A percentile compares a stretch with the other conserved stretches of the same genome.
Evolutionary conservation across 2,329 filamentous ascomycete genomes (phyloP).

Genomic region (Escovopsis weberi): DNA sequence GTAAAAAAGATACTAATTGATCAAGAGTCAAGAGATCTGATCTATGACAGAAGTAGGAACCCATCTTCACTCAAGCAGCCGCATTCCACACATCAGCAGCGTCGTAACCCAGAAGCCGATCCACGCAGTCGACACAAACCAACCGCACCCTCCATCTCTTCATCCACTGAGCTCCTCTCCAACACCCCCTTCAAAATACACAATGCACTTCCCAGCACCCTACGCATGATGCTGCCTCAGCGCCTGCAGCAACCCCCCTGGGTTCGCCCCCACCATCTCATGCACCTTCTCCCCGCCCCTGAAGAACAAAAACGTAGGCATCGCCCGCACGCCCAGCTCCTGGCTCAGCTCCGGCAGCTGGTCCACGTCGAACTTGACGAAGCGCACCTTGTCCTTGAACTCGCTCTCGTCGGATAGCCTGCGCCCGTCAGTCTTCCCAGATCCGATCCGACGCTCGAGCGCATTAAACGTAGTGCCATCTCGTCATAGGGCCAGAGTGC

Average conservation of each 20-base stretch:
- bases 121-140: too few species aligned
- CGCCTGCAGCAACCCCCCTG: slow-evolving; percentile 36
- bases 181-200: too few species aligned
- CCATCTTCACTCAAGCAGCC: too few species aligned
- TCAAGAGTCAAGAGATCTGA: too few species aligned
- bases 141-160: too few species aligned
- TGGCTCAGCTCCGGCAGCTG: slow-evolving; percentile 57
- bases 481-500: too few species aligned
- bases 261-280: slow-evolving; percentile 70
- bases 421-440: background rate
- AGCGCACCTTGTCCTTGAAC: slow-evolving; percentile 47
- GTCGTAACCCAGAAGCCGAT: too few species aligned
- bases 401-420: slow-evolving; percentile 23
- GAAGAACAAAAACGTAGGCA: slow-evolving; percentile 84
- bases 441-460: background rate
- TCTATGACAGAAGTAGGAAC: too few species aligned
- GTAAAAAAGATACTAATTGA: too few species aligned
- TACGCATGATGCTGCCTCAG: slow-evolving; percentile 7
- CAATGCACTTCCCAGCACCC: background rate
- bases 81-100: too few species aligned
- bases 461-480: too few species aligned
- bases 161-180: too few species aligned
- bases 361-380: slow-evolving; percentile 87
- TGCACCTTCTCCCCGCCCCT: slow-evolving; percentile 57
- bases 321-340: slow-evolving; percentile 68